Evolutionary conservation across 2,329 filamentous ascomycete genomes (phyloP).

Genomic region (Fusarium abutilonis): DNA sequence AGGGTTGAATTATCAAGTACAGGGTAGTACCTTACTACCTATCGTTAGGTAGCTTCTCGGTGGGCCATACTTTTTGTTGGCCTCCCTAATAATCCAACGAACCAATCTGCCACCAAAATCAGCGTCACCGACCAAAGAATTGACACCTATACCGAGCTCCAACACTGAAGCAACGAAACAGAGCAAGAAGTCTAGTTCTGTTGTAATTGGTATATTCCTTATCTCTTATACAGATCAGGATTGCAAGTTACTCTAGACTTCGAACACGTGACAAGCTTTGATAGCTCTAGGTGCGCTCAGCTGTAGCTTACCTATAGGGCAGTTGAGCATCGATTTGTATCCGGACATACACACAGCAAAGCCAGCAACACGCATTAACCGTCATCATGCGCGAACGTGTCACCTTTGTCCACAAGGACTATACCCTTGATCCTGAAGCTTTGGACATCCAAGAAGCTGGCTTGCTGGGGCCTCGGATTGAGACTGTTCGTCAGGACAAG

Average conservation of each 20-base stretch:
- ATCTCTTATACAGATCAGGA: not conserved
- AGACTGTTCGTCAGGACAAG: slow-evolving; percentile 80
- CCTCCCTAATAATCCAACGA: no score
- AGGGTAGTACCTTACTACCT: no score
- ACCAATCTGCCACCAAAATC: slow-evolving; percentile 4
- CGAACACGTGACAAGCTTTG: slow-evolving; percentile 36
- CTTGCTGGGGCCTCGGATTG: slow-evolving; percentile 66
- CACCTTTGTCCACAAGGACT: slow-evolving; percentile 78
- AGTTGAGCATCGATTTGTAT: not conserved
- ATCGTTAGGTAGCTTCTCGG: no score
- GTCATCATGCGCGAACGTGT: slow-evolving; percentile 76
- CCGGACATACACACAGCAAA: not conserved
- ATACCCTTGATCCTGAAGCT: slow-evolving; percentile 70
- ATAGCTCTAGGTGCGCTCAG: slow-evolving; percentile 1
- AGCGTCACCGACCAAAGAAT: slow-evolving; percentile 28
- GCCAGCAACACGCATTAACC: no score
- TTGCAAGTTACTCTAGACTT: slow-evolving; percentile 14
- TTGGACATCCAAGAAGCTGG: slow-evolving; percentile 66
- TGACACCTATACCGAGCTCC: slow-evolving; percentile 17
- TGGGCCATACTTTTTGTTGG: no score
- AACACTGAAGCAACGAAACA: slow-evolving; percentile 18
- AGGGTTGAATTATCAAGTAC: no score
- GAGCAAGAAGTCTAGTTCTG: slow-evolving; percentile 1
- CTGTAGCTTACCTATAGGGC: slow-evolving; percentile 1
- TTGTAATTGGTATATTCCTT: not conserved